These are phyloP conservation scores for Malus hybrid DNA, from an alignment of 331 rosid species.

Conservation along the genomic window DNA sequence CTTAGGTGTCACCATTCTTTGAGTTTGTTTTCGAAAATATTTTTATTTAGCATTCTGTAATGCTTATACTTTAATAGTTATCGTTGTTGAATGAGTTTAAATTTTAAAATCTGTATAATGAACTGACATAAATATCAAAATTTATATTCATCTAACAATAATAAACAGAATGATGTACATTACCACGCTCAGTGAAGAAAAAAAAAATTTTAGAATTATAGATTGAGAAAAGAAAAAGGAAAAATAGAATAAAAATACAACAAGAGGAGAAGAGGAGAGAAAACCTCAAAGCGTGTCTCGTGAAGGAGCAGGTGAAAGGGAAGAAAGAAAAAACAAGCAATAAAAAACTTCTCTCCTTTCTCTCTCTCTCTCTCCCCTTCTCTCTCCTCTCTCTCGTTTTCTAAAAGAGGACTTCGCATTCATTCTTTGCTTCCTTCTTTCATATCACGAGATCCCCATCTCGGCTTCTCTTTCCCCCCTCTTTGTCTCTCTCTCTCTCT, in stretches of 20 bases:
- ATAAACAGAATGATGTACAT: too few relatives aligned
- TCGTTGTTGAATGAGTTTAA: too few relatives aligned
- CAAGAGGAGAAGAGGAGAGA: not conserved
- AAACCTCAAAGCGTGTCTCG: conserved; percentile 40
- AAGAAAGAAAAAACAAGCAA: conserved; percentile 13
- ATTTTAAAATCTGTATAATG: too few relatives aligned
- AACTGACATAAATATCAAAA: too few relatives aligned
- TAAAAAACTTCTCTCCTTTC: conserved; percentile 13
- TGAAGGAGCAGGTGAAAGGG: conserved; percentile 62
- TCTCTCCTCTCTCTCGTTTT: not conserved
- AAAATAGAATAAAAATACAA: not conserved
- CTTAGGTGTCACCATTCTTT: not conserved
- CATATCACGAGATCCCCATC: conserved; percentile 96
- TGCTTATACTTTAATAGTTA: rapidly evolving
- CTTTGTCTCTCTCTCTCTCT: not conserved
- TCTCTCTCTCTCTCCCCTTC: not conserved
- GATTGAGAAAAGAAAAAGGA: not conserved
- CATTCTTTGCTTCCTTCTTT: conserved; percentile 87
- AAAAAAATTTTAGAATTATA: not conserved
- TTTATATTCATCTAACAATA: rapidly evolving
- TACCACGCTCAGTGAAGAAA: too few relatives aligned
- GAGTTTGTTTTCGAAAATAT: not conserved
- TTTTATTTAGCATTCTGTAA: too few relatives aligned
- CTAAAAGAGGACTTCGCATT: conserved; percentile 37
- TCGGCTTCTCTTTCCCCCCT: conserved; percentile 21